Evolutionary conservation across 179 eudicot species (phyloP).

Genomic region (Pouteria campechiana): DNA sequence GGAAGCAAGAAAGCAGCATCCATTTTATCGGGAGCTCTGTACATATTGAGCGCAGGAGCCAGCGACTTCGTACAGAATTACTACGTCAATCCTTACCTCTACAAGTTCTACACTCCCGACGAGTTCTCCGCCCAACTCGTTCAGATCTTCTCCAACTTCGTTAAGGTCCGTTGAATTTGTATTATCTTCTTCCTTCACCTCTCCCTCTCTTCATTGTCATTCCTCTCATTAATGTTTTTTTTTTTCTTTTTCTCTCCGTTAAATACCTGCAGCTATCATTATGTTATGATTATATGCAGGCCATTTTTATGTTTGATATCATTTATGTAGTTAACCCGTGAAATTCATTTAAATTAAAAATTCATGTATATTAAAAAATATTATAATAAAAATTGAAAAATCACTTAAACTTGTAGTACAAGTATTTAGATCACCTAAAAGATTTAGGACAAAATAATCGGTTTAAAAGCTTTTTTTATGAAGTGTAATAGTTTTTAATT

Average conservation of each 20-base stretch:
- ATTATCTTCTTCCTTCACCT: not conserved
- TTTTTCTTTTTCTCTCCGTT: not conserved
- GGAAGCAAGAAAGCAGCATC: slow-evolving; percentile 55
- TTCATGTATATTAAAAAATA: no score
- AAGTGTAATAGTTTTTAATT: no score
- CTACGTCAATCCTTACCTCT: slow-evolving; percentile 59
- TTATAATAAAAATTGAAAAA: no score
- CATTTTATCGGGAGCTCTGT: slow-evolving; percentile 50
- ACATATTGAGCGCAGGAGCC: slow-evolving; percentile 59
- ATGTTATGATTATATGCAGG: no score
- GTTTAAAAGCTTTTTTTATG: no score
- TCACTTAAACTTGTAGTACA: no score
- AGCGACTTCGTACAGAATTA: slow-evolving; percentile 90
- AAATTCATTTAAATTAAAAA: no score
- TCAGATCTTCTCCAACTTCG: slow-evolving; percentile 46
- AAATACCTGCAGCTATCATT: not conserved
- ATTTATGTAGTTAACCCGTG: no score
- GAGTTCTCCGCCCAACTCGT: slow-evolving; percentile 62
- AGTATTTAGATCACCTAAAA: no score
- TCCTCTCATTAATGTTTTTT: not conserved
- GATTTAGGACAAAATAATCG: no score
- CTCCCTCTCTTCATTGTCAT: no score
- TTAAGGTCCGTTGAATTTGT: slow-evolving; percentile 40
- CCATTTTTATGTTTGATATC: no score
- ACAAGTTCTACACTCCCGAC: slow-evolving; percentile 57